Base-by-base conservation (phyloP, 225 moss, liverwort and hornwort species). In the Rhytidiadelphus loreus region DNA sequence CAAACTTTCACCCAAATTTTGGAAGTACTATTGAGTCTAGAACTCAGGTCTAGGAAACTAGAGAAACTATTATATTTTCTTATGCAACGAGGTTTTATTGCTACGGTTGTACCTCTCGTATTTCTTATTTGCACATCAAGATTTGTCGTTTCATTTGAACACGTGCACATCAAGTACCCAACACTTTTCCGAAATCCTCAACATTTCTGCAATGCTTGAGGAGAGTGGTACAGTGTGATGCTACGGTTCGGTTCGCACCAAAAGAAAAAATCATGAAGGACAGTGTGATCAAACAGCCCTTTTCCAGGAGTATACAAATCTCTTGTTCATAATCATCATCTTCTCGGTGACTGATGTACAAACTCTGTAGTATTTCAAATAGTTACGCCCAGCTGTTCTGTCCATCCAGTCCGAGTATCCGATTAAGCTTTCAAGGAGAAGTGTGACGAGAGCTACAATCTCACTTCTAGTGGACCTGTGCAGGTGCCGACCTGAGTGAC, bases 401-500 rank as follows among this genome's bases (percentile, higher is more conserved):
- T 28, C 55, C 28, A 20, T 69, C 55, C 30, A 58, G 73, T 85
- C 71, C 33, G 46, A 28, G 60, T 65, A 69, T 21, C 26, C 52
- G 82, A 82, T 65, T 83, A 12, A 37, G 52, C 15, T 50, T 66
- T 13, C 16, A 48, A 58, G 25, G 25, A 59, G 44, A 71, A 12
- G 25, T 61, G 74, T 60, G 85, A 60, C 85, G 85, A 46, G 26
- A 85, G 50, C 55, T 41, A 6, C 41, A 32, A 86, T 77, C 86
- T 86, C 55, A 86, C 78, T 43, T 64, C 55, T 53, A 2, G 64
- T 77, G 86, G 23, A 29, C 55, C 4, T 55, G 86, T 86, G 86
- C 86, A 99, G 99, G 99, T 86, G 99, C 99, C 50, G 99, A 99
- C 80, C 94, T 99, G 83, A 99, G 99, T 85, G 99, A 99, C 94